These are phyloP conservation scores for Penicillium longicatenatum DNA, from an alignment of 495 filamentous ascomycete genomes.

Conservation along the genomic window DNA sequence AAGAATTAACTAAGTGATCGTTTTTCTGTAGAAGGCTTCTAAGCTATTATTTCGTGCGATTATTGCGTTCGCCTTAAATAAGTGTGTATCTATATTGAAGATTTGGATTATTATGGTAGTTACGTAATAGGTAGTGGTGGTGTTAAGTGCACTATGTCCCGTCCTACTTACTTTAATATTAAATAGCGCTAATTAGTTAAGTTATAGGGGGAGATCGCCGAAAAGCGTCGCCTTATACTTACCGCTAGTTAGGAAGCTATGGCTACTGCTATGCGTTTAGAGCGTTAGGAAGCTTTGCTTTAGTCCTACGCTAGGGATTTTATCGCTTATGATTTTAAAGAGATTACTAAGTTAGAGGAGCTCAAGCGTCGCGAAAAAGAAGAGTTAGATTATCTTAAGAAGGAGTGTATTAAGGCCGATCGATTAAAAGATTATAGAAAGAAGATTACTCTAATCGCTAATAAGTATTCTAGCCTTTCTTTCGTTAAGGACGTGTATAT, in stretches of 20 bases:
- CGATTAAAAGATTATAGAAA: not conserved
- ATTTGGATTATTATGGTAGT: not conserved
- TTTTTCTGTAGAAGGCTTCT: too few species aligned
- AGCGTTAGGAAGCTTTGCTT: too few species aligned
- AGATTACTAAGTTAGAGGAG: not conserved
- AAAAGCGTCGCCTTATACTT: too few species aligned
- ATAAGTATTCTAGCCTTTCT: not conserved
- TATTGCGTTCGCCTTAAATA: too few species aligned
- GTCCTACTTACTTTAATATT: too few species aligned
- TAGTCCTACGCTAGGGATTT: not conserved
- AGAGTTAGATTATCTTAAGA: not conserved
- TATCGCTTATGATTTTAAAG: not conserved
- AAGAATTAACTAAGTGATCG: too few species aligned
- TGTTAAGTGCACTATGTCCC: slow-evolving; percentile 4
- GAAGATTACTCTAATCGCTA: not conserved
- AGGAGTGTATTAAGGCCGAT: not conserved
- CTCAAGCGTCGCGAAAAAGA: not conserved
- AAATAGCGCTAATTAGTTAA: too few species aligned
- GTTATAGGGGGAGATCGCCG: too few species aligned
- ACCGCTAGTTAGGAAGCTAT: too few species aligned
- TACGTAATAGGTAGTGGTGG: not conserved
- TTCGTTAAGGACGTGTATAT: not conserved
- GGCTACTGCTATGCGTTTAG: too few species aligned
- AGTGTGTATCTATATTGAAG: too few species aligned
- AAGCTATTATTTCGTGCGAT: too few species aligned